These are phyloP conservation scores for Talaromyces sp. DNA, from an alignment of 2,329 filamentous ascomycete genomes.

Conservation along the genomic window DNA sequence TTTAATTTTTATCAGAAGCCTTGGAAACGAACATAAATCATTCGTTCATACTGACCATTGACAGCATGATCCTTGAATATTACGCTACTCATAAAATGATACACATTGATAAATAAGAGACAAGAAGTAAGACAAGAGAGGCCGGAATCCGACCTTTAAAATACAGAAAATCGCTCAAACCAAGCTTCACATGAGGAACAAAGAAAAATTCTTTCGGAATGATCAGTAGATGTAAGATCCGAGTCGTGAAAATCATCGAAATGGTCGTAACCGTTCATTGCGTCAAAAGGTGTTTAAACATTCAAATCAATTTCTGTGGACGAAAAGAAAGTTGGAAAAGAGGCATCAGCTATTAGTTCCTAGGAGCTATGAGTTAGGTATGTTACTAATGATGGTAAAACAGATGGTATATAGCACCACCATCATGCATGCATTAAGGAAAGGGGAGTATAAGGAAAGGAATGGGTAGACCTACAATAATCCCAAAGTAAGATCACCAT, in stretches of 20 bases:
- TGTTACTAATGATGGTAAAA: constrained; percentile 16
- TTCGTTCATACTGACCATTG: neutral
- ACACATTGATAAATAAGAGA: neutral
- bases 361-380: constrained; percentile 18
- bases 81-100: constrained; percentile 2
- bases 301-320: neutral
- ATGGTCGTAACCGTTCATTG: neutral
- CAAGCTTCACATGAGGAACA: neutral
- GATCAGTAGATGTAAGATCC: neutral
- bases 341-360: constrained; percentile 14
- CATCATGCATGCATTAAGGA: neutral
- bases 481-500: constrained; percentile 74
- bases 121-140: neutral
- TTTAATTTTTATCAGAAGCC: too few relatives aligned
- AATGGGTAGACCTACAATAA: constrained; percentile 58
- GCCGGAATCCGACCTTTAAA: neutral
- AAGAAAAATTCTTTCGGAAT: neutral
- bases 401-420: neutral
- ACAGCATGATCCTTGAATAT: neutral
- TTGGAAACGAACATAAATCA: neutral
- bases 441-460: neutral
- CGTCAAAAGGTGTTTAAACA: neutral
- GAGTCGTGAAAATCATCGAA: neutral
- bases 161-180: constrained; percentile 1
- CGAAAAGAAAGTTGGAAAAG: constrained; percentile 6